Evolutionary conservation across 1,284 basidiomycete species (phyloP).

Genomic region (Psilocybe mexicana): DNA sequence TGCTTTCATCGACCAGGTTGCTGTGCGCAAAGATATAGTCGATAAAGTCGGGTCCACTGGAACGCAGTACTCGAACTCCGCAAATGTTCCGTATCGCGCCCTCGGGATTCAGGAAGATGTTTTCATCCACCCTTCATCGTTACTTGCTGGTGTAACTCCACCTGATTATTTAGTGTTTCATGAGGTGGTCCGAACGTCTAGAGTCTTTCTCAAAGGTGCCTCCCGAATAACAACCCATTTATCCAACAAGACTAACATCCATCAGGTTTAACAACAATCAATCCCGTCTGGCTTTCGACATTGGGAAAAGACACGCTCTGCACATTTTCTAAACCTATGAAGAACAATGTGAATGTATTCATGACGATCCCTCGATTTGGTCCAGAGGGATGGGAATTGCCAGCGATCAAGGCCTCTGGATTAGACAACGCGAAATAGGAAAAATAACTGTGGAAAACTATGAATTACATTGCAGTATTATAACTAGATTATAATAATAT

Average conservation of each 20-base stretch:
- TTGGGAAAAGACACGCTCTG: constrained; percentile 82
- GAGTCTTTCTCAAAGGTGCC: constrained; percentile 81
- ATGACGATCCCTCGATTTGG: constrained; percentile 85
- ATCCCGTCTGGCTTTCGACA: constrained; percentile 85
- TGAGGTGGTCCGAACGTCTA: constrained; percentile 77
- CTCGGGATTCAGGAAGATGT: constrained; percentile 85
- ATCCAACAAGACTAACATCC: constrained; percentile 7
- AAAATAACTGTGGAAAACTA: constrained; percentile 7
- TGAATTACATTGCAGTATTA: constrained; percentile 5
- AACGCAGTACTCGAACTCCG: constrained; percentile 71
- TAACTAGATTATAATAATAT: neutral
- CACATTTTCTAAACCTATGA: constrained; percentile 85
- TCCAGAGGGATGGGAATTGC: constrained; percentile 82
- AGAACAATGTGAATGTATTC: constrained; percentile 61
- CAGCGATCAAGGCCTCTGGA: constrained; percentile 60
- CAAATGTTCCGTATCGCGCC: constrained; percentile 84
- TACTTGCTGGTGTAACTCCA: constrained; percentile 69
- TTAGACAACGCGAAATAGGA: neutral
- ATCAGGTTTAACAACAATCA: constrained; percentile 80
- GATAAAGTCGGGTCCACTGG: constrained; percentile 60
- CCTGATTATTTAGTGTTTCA: constrained; percentile 89
- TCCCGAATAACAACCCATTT: neutral
- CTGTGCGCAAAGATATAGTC: constrained; percentile 86
- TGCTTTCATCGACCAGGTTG: constrained; percentile 95
- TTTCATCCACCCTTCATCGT: constrained; percentile 90